These are phyloP conservation scores for Kernera saxatilis DNA, from an alignment of 345 rosid species.

Conservation along the genomic window DNA sequence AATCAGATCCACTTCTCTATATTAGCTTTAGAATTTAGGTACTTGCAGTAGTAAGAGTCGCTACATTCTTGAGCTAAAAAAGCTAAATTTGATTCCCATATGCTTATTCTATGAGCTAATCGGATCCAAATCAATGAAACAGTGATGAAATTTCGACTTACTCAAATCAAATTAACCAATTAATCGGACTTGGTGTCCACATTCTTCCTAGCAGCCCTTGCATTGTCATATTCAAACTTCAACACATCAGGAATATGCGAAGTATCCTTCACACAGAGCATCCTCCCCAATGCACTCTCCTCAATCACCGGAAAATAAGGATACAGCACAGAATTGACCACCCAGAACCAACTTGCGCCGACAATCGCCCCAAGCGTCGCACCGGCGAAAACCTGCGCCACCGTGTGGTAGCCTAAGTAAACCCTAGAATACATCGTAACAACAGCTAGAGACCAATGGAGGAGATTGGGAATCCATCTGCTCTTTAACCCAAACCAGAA, in stretches of 20 bases:
- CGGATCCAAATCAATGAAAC: background rate
- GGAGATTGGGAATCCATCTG: constrained; percentile 36
- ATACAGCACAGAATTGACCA: constrained; percentile 51
- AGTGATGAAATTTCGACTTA: constrained; percentile 15
- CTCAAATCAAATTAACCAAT: constrained; percentile 15
- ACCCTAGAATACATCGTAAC: constrained; percentile 91
- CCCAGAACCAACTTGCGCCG: constrained; percentile 77
- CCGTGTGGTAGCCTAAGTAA: constrained; percentile 83
- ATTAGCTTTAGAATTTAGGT: background rate
- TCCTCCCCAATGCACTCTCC: constrained; percentile 70
- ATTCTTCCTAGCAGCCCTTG: constrained; percentile 65
- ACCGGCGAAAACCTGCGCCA: constrained; percentile 85
- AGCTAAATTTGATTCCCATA: background rate
- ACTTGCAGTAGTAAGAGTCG: background rate
- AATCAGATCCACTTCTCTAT: background rate
- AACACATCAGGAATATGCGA: constrained; percentile 81
- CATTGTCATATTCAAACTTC: constrained; percentile 93
- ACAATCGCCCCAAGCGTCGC: constrained; percentile 57
- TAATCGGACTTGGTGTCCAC: constrained; percentile 47
- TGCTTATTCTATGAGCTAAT: background rate
- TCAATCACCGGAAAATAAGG: constrained; percentile 67
- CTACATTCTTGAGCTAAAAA: background rate
- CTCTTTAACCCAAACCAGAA: constrained; percentile 43
- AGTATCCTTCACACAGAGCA: constrained; percentile 80
- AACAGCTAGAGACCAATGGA: constrained; percentile 64